phyloP scores from a whole-genome alignment of 257 asterid species.

The Solanum acaule region DNA sequence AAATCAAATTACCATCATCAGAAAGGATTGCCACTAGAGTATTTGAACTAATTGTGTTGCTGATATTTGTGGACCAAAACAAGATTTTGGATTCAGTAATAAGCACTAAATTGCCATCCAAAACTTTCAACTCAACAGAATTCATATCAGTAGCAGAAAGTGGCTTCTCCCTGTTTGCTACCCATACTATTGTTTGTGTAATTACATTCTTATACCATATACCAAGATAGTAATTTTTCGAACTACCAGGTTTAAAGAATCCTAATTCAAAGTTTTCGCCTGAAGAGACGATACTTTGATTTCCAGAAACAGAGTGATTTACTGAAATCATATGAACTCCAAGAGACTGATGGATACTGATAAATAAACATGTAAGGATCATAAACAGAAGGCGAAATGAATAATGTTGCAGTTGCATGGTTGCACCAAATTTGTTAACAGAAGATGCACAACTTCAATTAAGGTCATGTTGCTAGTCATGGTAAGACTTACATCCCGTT shows the following conservation, averaged over 20 bases:
- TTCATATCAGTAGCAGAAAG: background rate
- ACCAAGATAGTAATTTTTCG: background rate
- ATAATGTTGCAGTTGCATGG: background rate
- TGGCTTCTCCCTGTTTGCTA: constrained; percentile 6
- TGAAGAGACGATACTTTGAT: background rate
- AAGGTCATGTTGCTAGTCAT: background rate
- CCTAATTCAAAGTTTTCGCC: constrained; percentile 1
- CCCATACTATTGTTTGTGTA: constrained; percentile 2
- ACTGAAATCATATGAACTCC: constrained; percentile 3
- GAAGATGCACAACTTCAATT: background rate
- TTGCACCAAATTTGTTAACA: background rate
- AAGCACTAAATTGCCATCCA: constrained; percentile 2
- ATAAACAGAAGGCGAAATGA: background rate
- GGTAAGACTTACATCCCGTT: too few relatives aligned
- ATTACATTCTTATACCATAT: background rate
- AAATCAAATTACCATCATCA: constrained; percentile 8
- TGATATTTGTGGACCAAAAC: constrained; percentile 6
- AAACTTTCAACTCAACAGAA: background rate
- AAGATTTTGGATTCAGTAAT: background rate
- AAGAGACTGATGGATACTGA: background rate
- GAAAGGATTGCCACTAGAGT: background rate
- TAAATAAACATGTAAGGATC: background rate
- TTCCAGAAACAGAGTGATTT: background rate
- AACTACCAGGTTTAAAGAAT: background rate
- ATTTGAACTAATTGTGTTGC: background rate